Evolutionary conservation across 768 basidiomycete species (phyloP).

Genomic region (Pleurotus giganteus): DNA sequence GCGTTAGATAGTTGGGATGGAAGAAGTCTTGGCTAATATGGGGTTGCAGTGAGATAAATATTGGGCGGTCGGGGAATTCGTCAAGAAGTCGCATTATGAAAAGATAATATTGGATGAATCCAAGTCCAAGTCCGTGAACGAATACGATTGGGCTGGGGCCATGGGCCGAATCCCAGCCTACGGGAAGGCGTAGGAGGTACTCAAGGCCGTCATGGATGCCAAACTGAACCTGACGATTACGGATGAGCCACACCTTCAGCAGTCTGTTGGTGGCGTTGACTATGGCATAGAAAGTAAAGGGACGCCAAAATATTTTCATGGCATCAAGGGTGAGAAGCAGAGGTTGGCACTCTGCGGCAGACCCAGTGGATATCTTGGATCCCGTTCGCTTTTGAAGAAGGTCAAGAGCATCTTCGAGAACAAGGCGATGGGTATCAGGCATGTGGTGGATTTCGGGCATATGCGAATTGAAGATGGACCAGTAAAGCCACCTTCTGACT

Average conservation of each 20-base stretch:
- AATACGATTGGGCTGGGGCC: constrained; percentile 76
- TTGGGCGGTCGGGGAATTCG: constrained; percentile 60
- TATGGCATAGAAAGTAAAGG: constrained; percentile 60
- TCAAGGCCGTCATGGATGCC: constrained; percentile 65
- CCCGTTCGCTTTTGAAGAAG: constrained; percentile 75
- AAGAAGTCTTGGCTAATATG: constrained; percentile 87
- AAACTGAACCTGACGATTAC: constrained; percentile 39
- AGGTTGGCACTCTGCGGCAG: constrained; percentile 47
- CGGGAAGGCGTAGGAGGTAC: constrained; percentile 75
- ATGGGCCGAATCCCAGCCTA: constrained; percentile 54
- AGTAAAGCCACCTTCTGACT: constrained; percentile 75
- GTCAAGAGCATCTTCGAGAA: constrained; percentile 59
- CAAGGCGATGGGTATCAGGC: constrained; percentile 39
- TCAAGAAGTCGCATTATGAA: constrained; percentile 58
- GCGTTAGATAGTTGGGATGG: constrained; percentile 68
- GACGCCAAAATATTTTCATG: constrained; percentile 66
- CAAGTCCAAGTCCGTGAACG: constrained; percentile 87
- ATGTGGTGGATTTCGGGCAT: constrained; percentile 51
- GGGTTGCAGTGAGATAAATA: constrained; percentile 77
- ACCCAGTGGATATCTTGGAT: constrained; percentile 57
- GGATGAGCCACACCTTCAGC: constrained; percentile 42
- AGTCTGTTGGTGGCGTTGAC: constrained; percentile 48
- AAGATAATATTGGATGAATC: constrained; percentile 67
- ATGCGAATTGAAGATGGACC: constrained; percentile 74
- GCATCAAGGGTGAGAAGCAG: constrained; percentile 78